Percentiles rank a stretch among this genome's conserved stretches.
Conservation (phyloP, 2,329 filamentous ascomycete genomes). For the Tothia fuscella region DNA sequence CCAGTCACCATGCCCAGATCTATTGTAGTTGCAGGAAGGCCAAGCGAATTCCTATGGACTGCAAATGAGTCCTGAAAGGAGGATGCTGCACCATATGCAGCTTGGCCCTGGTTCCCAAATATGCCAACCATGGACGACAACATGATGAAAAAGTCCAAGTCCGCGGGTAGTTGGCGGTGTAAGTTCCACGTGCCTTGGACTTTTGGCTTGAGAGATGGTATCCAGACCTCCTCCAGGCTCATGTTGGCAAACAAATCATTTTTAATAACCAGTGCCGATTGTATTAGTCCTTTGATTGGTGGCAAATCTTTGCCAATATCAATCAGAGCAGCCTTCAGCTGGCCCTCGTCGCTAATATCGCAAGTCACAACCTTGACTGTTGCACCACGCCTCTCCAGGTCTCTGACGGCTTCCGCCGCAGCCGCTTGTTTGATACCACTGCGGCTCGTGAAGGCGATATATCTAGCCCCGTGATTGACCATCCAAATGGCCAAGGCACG, state of each 20-base stretch:
- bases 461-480: constrained; percentile 14
- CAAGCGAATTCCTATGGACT: constrained; percentile 14
- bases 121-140: constrained; percentile 14
- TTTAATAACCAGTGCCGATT: constrained; percentile 34
- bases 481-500: constrained; percentile 14
- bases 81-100: constrained; percentile 20
- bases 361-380: constrained; percentile 6
- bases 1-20: constrained; percentile 7
- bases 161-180: constrained; percentile 12
- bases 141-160: constrained; percentile 21
- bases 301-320: background rate
- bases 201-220: constrained; percentile 16
- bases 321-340: background rate
- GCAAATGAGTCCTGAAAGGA: constrained; percentile 21
- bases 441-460: background rate
- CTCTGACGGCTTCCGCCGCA: background rate
- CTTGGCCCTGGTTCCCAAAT: constrained; percentile 14
- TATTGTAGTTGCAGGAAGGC: constrained; percentile 11
- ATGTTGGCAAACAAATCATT: constrained; percentile 11
- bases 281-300: constrained; percentile 33
- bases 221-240: constrained; percentile 9
- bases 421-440: background rate
- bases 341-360: constrained; percentile 8
- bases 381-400: constrained; percentile 1
- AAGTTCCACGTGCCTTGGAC: constrained; percentile 19